phyloP scores from a whole-genome alignment of 192 early-diverging fungal species.

The Podila epicladia region DNA sequence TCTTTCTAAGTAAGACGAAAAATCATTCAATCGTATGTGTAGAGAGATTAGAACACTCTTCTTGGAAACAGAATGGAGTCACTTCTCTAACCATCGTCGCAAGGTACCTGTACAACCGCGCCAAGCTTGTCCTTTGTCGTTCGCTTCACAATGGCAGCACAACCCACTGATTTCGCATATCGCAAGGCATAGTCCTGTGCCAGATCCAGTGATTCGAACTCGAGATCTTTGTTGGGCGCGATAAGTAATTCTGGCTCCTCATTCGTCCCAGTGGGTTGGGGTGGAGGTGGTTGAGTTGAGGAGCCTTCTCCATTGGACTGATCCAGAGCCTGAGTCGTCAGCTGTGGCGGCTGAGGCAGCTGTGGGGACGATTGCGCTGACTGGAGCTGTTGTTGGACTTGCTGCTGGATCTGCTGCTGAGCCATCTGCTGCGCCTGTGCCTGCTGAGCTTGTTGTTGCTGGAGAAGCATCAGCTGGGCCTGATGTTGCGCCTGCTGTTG shows the following conservation, averaged over 20 bases:
- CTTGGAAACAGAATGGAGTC: not conserved
- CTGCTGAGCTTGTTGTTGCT: slow-evolving; percentile 10
- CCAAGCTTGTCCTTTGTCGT: slow-evolving; percentile 47
- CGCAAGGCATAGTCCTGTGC: slow-evolving; percentile 35
- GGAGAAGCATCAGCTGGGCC: not conserved
- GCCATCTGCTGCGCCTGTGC: not conserved
- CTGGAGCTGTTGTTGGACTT: not conserved
- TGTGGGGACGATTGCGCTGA: not conserved
- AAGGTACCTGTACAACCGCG: slow-evolving; percentile 33
- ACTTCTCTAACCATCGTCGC: too few species aligned
- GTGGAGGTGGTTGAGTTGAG: not conserved
- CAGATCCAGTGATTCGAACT: slow-evolving; percentile 27
- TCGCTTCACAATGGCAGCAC: slow-evolving; percentile 43
- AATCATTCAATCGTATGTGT: not conserved
- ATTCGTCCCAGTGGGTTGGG: not conserved
- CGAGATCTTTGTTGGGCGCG: slow-evolving; percentile 25
- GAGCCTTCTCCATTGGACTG: not conserved
- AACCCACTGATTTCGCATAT: slow-evolving; percentile 33
- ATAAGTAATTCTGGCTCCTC: slow-evolving; percentile 2
- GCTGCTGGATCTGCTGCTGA: not conserved
- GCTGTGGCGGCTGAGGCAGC: not conserved
- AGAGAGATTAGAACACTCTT: not conserved
- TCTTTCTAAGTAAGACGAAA: slow-evolving; percentile 19
- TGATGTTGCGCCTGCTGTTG: slow-evolving; percentile 1
- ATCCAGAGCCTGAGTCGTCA: not conserved